phyloP scores from a whole-genome alignment of 2,329 filamentous ascomycete genomes.

The Phialophora tarda region DNA sequence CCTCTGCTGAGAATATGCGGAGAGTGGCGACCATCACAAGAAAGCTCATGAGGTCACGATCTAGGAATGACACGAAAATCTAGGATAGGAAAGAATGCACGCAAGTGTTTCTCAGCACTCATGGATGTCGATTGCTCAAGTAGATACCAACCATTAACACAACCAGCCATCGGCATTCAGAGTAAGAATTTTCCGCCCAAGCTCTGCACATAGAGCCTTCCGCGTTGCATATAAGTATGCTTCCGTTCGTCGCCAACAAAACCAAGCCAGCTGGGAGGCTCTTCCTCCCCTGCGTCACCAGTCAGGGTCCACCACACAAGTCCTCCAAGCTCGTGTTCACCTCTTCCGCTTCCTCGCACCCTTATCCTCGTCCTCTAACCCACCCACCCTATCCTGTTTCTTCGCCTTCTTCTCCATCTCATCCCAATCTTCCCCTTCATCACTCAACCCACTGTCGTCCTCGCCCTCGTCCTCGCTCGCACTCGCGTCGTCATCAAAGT shows the following conservation, averaged over 20 bases:
- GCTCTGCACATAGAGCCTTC: background rate
- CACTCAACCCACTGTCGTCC: constrained; percentile 42
- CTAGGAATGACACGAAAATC: background rate
- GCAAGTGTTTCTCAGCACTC: background rate
- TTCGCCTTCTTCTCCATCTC: constrained; percentile 43
- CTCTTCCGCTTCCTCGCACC: constrained; percentile 54
- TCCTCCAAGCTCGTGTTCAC: constrained; percentile 10
- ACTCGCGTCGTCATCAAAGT: constrained; percentile 90
- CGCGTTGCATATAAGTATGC: background rate
- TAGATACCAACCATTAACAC: constrained; percentile 13
- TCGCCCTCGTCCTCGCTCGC: constrained; percentile 63
- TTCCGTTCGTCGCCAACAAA: background rate
- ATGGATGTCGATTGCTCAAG: background rate
- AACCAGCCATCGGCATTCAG: constrained; percentile 3
- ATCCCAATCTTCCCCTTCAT: constrained; percentile 45
- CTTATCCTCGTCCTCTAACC: constrained; percentile 48
- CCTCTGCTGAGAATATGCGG: background rate
- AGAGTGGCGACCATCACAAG: background rate
- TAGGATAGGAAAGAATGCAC: background rate
- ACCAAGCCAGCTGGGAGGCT: background rate
- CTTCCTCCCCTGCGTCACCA: background rate
- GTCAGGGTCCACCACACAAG: background rate
- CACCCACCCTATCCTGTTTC: constrained; percentile 43
- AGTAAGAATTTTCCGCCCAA: background rate
- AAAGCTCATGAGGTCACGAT: background rate